These are phyloP conservation scores for Jamesozyma gamospora DNA, from an alignment of 805 yeast genomes.

Conservation along the genomic window DNA sequence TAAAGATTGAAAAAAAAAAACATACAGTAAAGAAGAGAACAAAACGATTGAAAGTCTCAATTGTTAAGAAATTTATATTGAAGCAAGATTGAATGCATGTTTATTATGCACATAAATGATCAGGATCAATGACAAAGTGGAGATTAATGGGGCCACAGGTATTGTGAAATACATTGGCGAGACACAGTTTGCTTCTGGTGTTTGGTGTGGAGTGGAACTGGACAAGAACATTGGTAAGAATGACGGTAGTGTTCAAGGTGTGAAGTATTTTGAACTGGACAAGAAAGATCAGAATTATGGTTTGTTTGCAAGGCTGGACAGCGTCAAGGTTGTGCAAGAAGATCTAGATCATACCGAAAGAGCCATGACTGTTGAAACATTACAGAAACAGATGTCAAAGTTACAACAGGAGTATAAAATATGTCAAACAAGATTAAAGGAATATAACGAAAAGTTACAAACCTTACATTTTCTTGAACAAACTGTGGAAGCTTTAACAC, in stretches of 20 bases:
- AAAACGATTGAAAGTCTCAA: not conserved
- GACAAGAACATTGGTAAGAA: conserved; percentile 73
- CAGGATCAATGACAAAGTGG: conserved; percentile 27
- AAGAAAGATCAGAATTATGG: conserved; percentile 3
- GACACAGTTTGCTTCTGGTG: conserved; percentile 51
- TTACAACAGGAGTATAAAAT: conserved; percentile 7
- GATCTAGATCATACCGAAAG: not conserved
- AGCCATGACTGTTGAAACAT: too few species aligned
- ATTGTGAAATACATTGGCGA: conserved; percentile 40
- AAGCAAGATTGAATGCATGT: not conserved
- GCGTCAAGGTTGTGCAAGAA: conserved; percentile 1
- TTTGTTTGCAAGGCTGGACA: conserved; percentile 3
- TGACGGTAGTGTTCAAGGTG: conserved; percentile 62
- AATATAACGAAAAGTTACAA: not conserved
- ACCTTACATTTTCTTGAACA: not conserved
- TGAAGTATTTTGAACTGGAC: conserved; percentile 43
- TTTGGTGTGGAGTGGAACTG: conserved; percentile 77
- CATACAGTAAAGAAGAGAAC: too few species aligned
- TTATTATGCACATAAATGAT: conserved; percentile 2
- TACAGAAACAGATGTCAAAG: too few species aligned
- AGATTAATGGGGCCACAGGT: conserved; percentile 35
- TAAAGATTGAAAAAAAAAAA: too few species aligned
- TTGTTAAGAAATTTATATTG: not conserved
- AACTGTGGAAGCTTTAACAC: conserved; percentile 16
- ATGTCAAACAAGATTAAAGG: conserved; percentile 12